Conservation (phyloP, 2,329 filamentous ascomycete species). For the Claviceps arundinis region DNA sequence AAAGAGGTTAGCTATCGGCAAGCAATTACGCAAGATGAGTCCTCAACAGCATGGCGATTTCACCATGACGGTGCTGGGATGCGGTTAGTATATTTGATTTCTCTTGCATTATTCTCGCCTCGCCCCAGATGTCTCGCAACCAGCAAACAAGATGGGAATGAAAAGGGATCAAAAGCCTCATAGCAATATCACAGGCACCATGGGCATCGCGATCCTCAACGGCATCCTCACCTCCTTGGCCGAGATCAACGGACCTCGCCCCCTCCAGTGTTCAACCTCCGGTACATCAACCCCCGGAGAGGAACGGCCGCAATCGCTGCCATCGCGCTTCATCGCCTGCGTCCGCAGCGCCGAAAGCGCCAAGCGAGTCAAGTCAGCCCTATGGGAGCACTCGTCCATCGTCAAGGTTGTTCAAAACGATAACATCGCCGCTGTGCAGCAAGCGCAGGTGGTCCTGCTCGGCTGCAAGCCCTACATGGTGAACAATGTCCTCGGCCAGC, state of each 20-base stretch:
- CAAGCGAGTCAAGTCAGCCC: slow-evolving; percentile 51
- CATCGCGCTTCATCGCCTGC: slow-evolving; percentile 68
- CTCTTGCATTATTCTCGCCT: not conserved
- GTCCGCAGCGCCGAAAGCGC: slow-evolving; percentile 58
- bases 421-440: slow-evolving; percentile 53
- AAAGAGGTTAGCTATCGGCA: not conserved
- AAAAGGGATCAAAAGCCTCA: not conserved
- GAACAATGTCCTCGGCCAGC: slow-evolving; percentile 49
- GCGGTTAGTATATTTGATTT: slow-evolving; percentile 41
- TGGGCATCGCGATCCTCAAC: slow-evolving; percentile 74
- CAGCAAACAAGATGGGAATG: not conserved
- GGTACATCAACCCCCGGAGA: slow-evolving; percentile 31
- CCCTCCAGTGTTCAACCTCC: slow-evolving; percentile 28
- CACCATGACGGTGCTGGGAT: slow-evolving; percentile 70
- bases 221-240: slow-evolving; percentile 63
- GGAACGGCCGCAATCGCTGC: slow-evolving; percentile 44
- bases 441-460: slow-evolving; percentile 62
- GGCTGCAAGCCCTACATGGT: slow-evolving; percentile 72
- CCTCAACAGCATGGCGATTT: slow-evolving; percentile 33
- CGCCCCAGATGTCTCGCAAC: not conserved
- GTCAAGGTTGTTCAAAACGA: slow-evolving; percentile 58
- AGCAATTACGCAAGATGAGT: slow-evolving; percentile 4
- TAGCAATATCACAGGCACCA: slow-evolving; percentile 44
- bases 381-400: slow-evolving; percentile 47
- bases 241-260: slow-evolving; percentile 33